Base-by-base conservation (phyloP, 2,329 filamentous ascomycete species). In the Metarhizium humberi region DNA sequence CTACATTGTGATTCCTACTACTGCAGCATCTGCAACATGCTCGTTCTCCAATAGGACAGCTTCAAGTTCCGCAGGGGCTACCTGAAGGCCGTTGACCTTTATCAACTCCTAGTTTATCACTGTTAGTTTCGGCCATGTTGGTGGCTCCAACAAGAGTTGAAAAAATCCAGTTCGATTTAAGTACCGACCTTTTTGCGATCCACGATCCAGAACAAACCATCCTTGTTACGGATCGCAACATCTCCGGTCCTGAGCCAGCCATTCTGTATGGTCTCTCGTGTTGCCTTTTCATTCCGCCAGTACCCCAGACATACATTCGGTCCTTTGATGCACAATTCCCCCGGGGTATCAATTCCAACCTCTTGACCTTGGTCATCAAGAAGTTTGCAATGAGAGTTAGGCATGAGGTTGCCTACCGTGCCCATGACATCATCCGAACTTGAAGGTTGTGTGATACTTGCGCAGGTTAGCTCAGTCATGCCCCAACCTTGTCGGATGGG, bases 241-340 rank as follows among this genome's bases (percentile, higher is more conserved):
- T 84, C 82, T 0, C 82, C 82, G 1, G 82, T 85, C 64, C 74
- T 78, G 56, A 85, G 65, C 79, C 81, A 85, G 1, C 79, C 77
- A 49, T 81, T 77, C 0, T 60, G 76, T 16, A 81, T 54, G 2
- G 72, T 75, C 55, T 81, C 78, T 42, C 60, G 67, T 0, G 81
- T 84, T 2, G 79, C 79, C 18, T 74, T 71, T 1, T 77, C 75
- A 59, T 81, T 84, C 50, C 71, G 68, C 79, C 79, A 84, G 62
- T 84, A 85, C 3, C 79, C 75, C 58, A 81, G 75, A 69, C 80
- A 81, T 4, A 84, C 68, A 48, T 82, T 80, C 3, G 81, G 81
- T 0, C 76, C 25, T 25, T 25, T 25, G 25, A 25, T 25, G 25
- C 25, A 25, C 25, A 25, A 25, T 25, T 25, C 25, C 25, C 25